These are phyloP conservation scores for Chionographis japonica DNA, from an alignment of 106 monocot genomes.

Conservation along the genomic window DNA sequence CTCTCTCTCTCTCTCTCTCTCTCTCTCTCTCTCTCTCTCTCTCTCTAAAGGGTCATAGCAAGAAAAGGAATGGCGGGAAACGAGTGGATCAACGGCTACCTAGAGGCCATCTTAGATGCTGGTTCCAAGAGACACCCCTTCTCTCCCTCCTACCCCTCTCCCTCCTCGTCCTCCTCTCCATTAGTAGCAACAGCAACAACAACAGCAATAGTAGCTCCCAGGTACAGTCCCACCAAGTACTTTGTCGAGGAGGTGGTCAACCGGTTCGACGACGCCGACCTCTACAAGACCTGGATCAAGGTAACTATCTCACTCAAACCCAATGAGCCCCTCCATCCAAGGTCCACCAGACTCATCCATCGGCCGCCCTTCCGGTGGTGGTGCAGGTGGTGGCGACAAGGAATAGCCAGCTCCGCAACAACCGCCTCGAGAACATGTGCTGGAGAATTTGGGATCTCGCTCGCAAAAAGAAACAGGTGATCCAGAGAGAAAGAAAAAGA, in stretches of 20 bases:
- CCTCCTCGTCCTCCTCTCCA: background rate
- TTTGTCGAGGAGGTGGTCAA: slow-evolving; percentile 85
- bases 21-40: background rate
- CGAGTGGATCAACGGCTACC: slow-evolving; percentile 83
- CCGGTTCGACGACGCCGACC: slow-evolving; percentile 66
- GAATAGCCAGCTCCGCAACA: slow-evolving; percentile 58
- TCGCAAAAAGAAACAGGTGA: slow-evolving; percentile 72
- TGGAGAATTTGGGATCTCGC: slow-evolving; percentile 84
- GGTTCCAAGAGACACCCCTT: slow-evolving; percentile 17
- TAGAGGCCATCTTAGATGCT: slow-evolving; percentile 83
- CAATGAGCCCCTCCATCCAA: too few relatives aligned
- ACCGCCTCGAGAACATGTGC: slow-evolving; percentile 71
- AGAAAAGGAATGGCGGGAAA: slow-evolving; percentile 41
- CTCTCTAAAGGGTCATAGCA: background rate
- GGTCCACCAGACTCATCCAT: too few relatives aligned
- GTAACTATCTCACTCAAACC: slow-evolving; percentile 8
- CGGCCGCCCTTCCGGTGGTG: background rate
- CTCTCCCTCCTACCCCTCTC: background rate
- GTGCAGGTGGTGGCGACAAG: slow-evolving; percentile 59
- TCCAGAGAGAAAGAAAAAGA: background rate
- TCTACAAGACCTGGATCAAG: slow-evolving; percentile 80
- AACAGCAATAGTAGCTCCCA: background rate
- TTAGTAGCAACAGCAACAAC: background rate
- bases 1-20: background rate
- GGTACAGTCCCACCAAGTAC: slow-evolving; percentile 64